Evolutionary conservation across 2,329 filamentous ascomycete genomes (phyloP).

Genomic region (Penicillium concentricum): DNA sequence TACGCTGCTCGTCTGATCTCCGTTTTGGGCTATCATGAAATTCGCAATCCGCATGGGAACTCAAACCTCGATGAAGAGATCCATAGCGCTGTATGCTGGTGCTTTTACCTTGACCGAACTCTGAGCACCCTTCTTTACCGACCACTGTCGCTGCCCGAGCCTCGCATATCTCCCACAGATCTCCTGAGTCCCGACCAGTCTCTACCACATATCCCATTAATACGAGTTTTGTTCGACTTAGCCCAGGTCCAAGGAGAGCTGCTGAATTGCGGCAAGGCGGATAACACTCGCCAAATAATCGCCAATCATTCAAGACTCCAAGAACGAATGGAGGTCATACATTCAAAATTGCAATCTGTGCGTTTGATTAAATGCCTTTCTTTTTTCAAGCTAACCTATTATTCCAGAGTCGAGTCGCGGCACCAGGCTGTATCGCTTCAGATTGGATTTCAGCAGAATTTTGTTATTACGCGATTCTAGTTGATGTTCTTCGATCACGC

Average conservation of each 20-base stretch:
- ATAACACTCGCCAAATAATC: conserved; percentile 12
- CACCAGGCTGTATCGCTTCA: conserved; percentile 8
- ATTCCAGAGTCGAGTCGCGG: conserved; percentile 11
- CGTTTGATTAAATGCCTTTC: not conserved
- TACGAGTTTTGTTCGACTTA: conserved; percentile 14
- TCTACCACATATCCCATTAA: conserved; percentile 9
- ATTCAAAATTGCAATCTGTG: conserved; percentile 19
- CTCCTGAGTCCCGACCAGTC: conserved; percentile 2
- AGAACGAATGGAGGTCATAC: conserved; percentile 19
- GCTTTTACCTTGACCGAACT: conserved; percentile 29
- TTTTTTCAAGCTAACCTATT: not conserved
- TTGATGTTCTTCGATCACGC: conserved; percentile 27
- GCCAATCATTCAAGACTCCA: conserved; percentile 15
- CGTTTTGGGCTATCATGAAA: conserved; percentile 23
- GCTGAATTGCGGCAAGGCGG: conserved; percentile 1
- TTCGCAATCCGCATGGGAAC: not conserved
- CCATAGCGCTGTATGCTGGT: conserved; percentile 25
- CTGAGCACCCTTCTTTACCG: conserved; percentile 26
- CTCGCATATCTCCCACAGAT: conserved; percentile 5
- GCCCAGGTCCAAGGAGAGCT: conserved; percentile 19
- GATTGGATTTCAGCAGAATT: conserved; percentile 27
- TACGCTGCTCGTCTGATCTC: conserved; percentile 28
- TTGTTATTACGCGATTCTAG: conserved; percentile 26
- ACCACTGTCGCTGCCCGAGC: conserved; percentile 21
- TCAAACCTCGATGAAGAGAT: conserved; percentile 19